Base-by-base conservation (phyloP, 2,329 filamentous ascomycete species). In the Beauveria scarabaeidicola region DNA sequence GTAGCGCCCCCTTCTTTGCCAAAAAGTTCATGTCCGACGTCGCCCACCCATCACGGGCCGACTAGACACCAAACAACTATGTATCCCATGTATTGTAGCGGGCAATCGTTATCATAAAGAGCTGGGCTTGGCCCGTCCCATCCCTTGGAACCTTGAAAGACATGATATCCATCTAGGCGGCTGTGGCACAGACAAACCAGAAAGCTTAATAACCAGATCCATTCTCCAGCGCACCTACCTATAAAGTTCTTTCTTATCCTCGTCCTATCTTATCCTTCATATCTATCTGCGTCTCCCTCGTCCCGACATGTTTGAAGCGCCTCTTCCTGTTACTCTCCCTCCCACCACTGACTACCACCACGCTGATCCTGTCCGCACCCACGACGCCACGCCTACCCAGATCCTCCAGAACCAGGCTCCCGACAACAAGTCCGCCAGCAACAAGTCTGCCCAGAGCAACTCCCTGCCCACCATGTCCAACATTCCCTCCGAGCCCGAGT, bases 401-500 rank as follows among this genome's bases (percentile, higher is more conserved):
- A 43, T 60, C 46, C 61, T 41, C 47, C 51, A 62, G 38, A 47
- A 57, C 51, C 21, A 61, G 55, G 15, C 38, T 36, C 50, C 61
- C 48, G 53, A 32, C 61, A 57, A 57, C 56, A 57, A 41, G 51
- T 40, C 59, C 57, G 58, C 25, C 23, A 27, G 13, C 60, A 58
- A 58, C 15, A 53, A 51, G 60, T 62, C 62, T 62, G 41, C 38
- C 6, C 43, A 32, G 41, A 52, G n/a, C 55, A 51, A 46, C 55
- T 46, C 54, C 3, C 15, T 54, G 46, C 50, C 51, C 44, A 21
- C 57, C 66, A 94, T 95, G 90, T 89, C 91, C 67, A 88, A 94
- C 81, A 82, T 94, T 70, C 85, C 90, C 56, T 78, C 80, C 65
- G 93, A 97, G 85, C 93, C 94, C 72, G 93, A 99, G 81, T 97